Percentiles rank a stretch among this genome's conserved stretches.
Conservation (phyloP, 805 yeast genomes). For the Clavispora fructus region DNA sequence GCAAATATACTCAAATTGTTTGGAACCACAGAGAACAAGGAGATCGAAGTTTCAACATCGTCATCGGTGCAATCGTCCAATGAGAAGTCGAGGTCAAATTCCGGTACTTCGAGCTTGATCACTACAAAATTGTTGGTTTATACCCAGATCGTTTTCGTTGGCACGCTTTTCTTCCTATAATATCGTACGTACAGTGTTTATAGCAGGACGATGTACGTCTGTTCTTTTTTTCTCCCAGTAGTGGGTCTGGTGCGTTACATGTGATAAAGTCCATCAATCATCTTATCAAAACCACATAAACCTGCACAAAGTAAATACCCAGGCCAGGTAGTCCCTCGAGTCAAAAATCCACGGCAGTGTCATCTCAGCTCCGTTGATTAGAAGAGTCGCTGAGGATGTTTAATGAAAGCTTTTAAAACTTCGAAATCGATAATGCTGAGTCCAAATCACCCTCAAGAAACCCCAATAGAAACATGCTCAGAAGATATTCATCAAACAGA, state of each 20-base stretch:
- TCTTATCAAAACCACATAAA: not conserved
- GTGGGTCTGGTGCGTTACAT: not conserved
- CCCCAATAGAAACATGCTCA: constrained; percentile 1
- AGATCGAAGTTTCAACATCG: not conserved
- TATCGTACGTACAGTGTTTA: not conserved
- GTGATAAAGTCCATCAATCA: not conserved
- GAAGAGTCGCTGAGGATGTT: not conserved
- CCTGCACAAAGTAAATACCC: not conserved
- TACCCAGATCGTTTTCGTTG: constrained; percentile 4
- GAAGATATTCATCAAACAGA: not conserved
- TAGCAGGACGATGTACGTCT: too few relatives aligned
- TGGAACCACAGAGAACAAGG: not conserved
- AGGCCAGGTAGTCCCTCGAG: not conserved
- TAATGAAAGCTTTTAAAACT: too few relatives aligned
- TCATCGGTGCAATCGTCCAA: not conserved
- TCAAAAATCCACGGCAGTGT: not conserved
- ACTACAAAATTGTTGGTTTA: constrained; percentile 3
- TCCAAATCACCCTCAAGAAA: not conserved
- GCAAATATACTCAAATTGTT: not conserved
- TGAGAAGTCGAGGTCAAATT: not conserved
- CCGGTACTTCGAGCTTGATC: not conserved
- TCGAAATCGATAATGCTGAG: not conserved
- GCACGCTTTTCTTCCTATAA: not conserved
- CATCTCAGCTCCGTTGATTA: not conserved
- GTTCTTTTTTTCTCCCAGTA: too few relatives aligned